Evolutionary conservation across 2,329 filamentous ascomycete genomes (phyloP), one percentile per base, ranked within the genome.

Genomic region (Ophiobolus disseminans): DNA sequence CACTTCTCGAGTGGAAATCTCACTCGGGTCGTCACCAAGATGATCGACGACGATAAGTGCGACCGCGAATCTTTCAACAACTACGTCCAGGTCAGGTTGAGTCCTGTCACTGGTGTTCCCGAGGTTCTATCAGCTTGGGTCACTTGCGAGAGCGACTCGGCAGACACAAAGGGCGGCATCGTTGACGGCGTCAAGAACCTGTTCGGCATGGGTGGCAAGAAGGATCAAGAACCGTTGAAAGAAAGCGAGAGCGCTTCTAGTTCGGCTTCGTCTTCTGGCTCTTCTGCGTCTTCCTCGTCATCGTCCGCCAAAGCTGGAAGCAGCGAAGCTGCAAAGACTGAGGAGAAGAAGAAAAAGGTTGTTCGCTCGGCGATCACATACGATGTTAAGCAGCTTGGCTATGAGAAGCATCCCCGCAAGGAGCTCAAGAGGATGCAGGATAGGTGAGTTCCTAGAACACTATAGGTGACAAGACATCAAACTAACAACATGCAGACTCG

Each of bases 131-230:
- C 85, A 62, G 89, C 88, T n/a, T 82, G 82, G 47, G 86, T 94
- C 5, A 92, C 92, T 71, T 99, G 94, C 67, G 90, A 96, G 70
- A 84, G 88, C 20, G 89, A 95, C 42, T 82, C 81, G 4, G 72
- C 76, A 7, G 85, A 86, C 37, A 85, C 85, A 73, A 90, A 91
- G 71, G 90, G 89, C 56, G 86, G 88, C 41, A 83, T 97, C 39
- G 89, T 97, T 38, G 93, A 96, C 66, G 92, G 91, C 34, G 90
- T 97, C 58, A 99, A 99, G 81, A 95, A 92, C 57, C 84, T 97
- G 55, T 95, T 99, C 68, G 94, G 94, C 5, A 92, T 97, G 69
- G 94, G 93, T 20, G 89, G 89, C 66, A 91, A 90, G 76, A 96
- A 96, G 55, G 89, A 93, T 46, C 89, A 96, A 74, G 81, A 83